These are phyloP conservation scores for Torulaspora maleeae DNA, from an alignment of 805 yeast species.

Conservation along the genomic window DNA sequence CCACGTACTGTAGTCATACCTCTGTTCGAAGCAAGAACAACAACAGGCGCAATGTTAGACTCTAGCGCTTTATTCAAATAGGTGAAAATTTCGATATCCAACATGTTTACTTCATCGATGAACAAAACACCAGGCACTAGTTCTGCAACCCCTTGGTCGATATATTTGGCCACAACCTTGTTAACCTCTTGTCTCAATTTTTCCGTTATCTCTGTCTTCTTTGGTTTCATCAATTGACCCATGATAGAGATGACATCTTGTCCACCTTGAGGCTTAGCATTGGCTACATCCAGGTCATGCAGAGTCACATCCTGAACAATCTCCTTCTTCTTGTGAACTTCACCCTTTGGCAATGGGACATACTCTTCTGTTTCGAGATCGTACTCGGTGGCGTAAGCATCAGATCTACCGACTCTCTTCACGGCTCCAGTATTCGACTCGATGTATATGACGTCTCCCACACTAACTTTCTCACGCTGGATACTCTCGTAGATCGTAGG, in stretches of 20 bases:
- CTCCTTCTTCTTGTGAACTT: constrained; percentile 96
- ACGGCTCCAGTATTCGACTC: constrained; percentile 98
- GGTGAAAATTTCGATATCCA: constrained; percentile 95
- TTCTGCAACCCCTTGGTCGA: constrained; percentile 97
- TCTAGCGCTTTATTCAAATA: constrained; percentile 92
- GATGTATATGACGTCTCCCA: constrained; percentile 95
- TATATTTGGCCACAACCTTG: constrained; percentile 91
- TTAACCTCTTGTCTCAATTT: constrained; percentile 90
- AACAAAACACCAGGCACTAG: constrained; percentile 95
- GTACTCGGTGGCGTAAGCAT: constrained; percentile 96
- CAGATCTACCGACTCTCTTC: constrained; percentile 96
- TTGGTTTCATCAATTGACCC: constrained; percentile 95
- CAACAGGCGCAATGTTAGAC: constrained; percentile 87
- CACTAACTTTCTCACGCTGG: constrained; percentile 88
- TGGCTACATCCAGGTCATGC: constrained; percentile 94
- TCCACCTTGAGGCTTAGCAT: constrained; percentile 94
- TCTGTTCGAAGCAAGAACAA: constrained; percentile 91
- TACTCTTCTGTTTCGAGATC: constrained; percentile 98
- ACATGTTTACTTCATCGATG: constrained; percentile 97
- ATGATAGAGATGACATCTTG: constrained; percentile 93
- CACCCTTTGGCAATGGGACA: constrained; percentile 98
- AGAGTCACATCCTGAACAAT: constrained; percentile 95
- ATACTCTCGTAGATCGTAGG: constrained; percentile 91
- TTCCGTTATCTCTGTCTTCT: constrained; percentile 95
- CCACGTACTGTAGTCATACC: constrained; percentile 92